Percentiles rank a stretch among this genome's conserved stretches.
Evolutionary conservation across 768 basidiomycete genomes (phyloP).

Genomic region (Russula virescens): DNA sequence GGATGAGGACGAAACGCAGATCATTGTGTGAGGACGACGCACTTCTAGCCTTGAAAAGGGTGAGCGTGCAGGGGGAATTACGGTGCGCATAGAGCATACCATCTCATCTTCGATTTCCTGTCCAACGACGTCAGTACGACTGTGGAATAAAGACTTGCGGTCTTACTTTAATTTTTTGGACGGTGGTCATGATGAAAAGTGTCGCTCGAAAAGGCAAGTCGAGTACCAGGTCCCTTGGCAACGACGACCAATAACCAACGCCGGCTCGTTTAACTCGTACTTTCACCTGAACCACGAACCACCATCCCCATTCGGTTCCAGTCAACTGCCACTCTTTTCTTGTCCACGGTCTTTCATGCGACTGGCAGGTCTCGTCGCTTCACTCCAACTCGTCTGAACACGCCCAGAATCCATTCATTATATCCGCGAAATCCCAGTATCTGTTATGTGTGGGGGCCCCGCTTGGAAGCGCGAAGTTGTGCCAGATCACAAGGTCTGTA

Average conservation of each 20-base stretch:
- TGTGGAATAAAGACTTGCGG: slow-evolving; percentile 23
- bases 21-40: slow-evolving; percentile 30
- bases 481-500: slow-evolving; percentile 89
- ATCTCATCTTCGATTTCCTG: slow-evolving; percentile 97
- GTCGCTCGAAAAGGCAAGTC: slow-evolving; percentile 1
- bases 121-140: slow-evolving; percentile 9
- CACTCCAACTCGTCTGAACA: slow-evolving; percentile 26
- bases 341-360: slow-evolving; percentile 27
- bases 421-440: slow-evolving; percentile 7
- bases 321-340: slow-evolving; percentile 14
- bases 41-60: slow-evolving; percentile 67
- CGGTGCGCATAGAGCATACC: slow-evolving; percentile 44
- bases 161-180: slow-evolving; percentile 81
- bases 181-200: slow-evolving; percentile 62
- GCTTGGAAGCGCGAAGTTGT: slow-evolving; percentile 98
- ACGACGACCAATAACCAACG: not conserved
- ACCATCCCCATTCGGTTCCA: slow-evolving; percentile 1
- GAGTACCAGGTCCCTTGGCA: not conserved
- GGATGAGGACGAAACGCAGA: slow-evolving; percentile 19
- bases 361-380: slow-evolving; percentile 29
- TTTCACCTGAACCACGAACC: too few species aligned
- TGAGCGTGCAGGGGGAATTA: slow-evolving; percentile 20
- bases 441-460: slow-evolving; percentile 62
- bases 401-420: slow-evolving; percentile 8
- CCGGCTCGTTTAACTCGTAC: too few species aligned